Evolutionary conservation across 1,284 basidiomycete genomes (phyloP), one percentile per base, ranked within the genome.

Genomic region (Tilletia caries): DNA sequence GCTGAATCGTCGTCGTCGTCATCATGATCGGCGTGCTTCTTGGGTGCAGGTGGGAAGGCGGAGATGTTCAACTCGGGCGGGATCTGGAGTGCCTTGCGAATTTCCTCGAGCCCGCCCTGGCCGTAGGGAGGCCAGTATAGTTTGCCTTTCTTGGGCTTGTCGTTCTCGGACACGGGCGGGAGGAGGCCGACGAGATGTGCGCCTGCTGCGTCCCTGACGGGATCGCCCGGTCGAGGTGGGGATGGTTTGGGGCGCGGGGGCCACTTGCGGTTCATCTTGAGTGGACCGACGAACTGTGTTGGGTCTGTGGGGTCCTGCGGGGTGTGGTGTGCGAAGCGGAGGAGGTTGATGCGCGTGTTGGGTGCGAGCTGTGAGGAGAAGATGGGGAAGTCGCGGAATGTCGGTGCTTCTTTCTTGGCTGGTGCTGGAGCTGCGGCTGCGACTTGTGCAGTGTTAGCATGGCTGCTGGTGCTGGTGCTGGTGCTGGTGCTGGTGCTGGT

Each of bases 201-300:
- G 20, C 79, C 79, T 68, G 75, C 79, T 41, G 71, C 73, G 70
- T 82, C 80, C 0, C 77, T 68, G 46, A 82, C 75, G 10, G 73
- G 66, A 54, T 82, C 80, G 0, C 81, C 80, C 18, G 79, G 73
- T 54, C 77, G 72, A 15, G 81, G 76, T 3, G 72, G 69, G 23
- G 75, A 73, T 66, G 76, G 65, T 68, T 82, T 82, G 68, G 72
- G 73, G n/a, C 78, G 73, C n/a, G 80, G 77, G 13, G 79, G 78
- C 67, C 74, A 77, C 74, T 82, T 82, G 52, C 81, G 72, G 58
- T 82, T 82, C 52, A 82, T 75, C 72, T 81, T 82, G 72, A 82
- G 74, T 25, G 81, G 81, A 3, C 74, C 75, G 10, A 77, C 69
- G 67, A 82, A 82, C 52, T 80, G 78, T 6, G 69, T 18, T 32